Conservation (phyloP, 805 yeast genomes). For the Teunomyces gatunensis region DNA sequence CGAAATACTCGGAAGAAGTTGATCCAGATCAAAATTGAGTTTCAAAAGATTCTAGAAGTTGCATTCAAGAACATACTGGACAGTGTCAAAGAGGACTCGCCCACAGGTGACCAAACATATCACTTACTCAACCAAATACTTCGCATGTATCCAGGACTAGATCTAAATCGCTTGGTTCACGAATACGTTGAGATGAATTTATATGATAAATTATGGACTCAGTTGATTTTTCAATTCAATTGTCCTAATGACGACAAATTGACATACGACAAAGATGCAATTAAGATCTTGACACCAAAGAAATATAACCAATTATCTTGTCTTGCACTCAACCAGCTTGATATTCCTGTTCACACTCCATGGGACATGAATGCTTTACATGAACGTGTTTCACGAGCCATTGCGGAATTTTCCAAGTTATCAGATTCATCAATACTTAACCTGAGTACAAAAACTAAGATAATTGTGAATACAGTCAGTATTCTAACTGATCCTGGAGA, state of each 20-base stretch:
- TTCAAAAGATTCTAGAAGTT: constrained; percentile 31
- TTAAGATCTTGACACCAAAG: constrained; percentile 23
- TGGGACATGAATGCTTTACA: constrained; percentile 37
- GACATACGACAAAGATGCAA: constrained; percentile 23
- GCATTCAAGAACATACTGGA: constrained; percentile 38
- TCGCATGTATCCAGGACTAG: constrained; percentile 35
- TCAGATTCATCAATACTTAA: constrained; percentile 39
- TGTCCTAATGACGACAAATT: constrained; percentile 19
- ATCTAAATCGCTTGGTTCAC: constrained; percentile 55
- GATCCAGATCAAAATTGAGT: constrained; percentile 25
- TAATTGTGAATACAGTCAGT: constrained; percentile 52
- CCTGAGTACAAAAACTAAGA: constrained; percentile 46
- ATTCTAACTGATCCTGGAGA: constrained; percentile 36
- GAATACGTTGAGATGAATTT: constrained; percentile 70
- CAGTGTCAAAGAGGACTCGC: constrained; percentile 32
- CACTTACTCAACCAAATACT: constrained; percentile 29
- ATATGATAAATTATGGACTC: constrained; percentile 65
- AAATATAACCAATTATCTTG: constrained; percentile 35
- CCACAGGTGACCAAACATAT: constrained; percentile 35
- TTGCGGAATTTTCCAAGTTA: constrained; percentile 46
- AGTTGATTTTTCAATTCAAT: constrained; percentile 34
- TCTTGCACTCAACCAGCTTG: constrained; percentile 51
- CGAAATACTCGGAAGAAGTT: constrained; percentile 27
- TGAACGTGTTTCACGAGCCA: constrained; percentile 49
- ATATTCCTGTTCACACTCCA: constrained; percentile 39